These are phyloP conservation scores for Globisporangium sylvaticum DNA, from an alignment of 352 stramenopile genomes.

Conservation along the genomic window DNA sequence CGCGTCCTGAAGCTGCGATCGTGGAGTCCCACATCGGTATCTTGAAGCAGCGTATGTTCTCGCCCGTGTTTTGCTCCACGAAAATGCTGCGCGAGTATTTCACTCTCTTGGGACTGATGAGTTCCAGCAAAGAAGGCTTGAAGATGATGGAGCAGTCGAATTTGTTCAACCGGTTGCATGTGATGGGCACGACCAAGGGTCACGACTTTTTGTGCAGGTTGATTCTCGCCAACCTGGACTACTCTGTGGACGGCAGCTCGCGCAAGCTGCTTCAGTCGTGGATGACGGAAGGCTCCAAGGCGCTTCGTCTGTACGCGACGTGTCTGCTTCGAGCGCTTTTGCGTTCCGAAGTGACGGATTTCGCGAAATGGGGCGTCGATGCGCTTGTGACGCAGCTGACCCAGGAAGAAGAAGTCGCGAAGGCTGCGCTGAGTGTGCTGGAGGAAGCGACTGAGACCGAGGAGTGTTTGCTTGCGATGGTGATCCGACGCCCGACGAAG, in stretches of 20 bases:
- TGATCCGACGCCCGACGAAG: constrained; percentile 70
- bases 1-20: constrained; percentile 80
- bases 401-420: constrained; percentile 82
- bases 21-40: constrained; percentile 86
- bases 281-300: constrained; percentile 85
- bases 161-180: constrained; percentile 83
- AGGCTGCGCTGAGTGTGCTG: constrained; percentile 81
- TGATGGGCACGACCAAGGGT: constrained; percentile 84
- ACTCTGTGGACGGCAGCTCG: constrained; percentile 84
- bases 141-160: constrained; percentile 91
- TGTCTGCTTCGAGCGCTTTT: constrained; percentile 78
- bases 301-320: constrained; percentile 79
- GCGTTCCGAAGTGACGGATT: constrained; percentile 82
- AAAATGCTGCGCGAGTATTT: constrained; percentile 90
- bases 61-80: constrained; percentile 77
- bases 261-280: constrained; percentile 85
- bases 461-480: constrained; percentile 81
- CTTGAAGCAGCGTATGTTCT: constrained; percentile 87
- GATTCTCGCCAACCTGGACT: constrained; percentile 87
- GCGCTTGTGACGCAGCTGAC: constrained; percentile 81
- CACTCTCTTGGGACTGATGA: constrained; percentile 85
- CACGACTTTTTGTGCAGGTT: constrained; percentile 87
- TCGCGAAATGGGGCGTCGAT: constrained; percentile 87
- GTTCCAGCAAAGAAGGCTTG: constrained; percentile 83
- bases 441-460: constrained; percentile 84